Evolutionary conservation across 2,329 filamentous ascomycete genomes (phyloP).

Genomic region (Onygenales sp.): DNA sequence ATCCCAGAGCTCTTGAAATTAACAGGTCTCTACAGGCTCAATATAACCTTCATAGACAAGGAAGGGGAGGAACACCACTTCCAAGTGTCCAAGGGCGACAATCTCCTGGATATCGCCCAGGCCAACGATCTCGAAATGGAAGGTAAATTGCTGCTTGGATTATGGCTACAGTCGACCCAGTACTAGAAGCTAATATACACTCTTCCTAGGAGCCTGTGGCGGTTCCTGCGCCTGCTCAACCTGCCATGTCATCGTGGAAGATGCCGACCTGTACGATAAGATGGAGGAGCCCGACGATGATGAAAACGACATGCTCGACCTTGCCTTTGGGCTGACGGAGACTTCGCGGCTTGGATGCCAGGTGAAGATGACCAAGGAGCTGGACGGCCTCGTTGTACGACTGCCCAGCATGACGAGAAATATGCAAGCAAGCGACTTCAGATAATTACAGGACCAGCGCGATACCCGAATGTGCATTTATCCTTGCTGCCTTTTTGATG

Average conservation of each 20-base stretch:
- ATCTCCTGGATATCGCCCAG: slow-evolving; percentile 90
- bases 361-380: slow-evolving; percentile 79
- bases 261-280: slow-evolving; percentile 64
- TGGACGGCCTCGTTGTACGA: slow-evolving; percentile 77
- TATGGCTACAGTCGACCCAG: no score
- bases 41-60: slow-evolving; percentile 90
- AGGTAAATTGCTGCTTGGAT: slow-evolving; percentile 37
- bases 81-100: slow-evolving; percentile 76
- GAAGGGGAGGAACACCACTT: slow-evolving; percentile 68
- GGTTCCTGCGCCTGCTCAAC: slow-evolving; percentile 90
- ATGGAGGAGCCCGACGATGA: slow-evolving; percentile 71
- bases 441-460: slow-evolving; percentile 22
- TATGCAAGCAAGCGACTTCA: slow-evolving; percentile 87
- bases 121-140: slow-evolving; percentile 97
- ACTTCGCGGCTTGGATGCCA: slow-evolving; percentile 79
- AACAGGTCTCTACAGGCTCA: slow-evolving; percentile 48
- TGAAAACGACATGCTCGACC: slow-evolving; percentile 83
- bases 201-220: slow-evolving; percentile 66
- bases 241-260: slow-evolving; percentile 77
- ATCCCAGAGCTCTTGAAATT: neutral
- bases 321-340: slow-evolving; percentile 83
- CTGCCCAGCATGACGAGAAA: slow-evolving; percentile 93
- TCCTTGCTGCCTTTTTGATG: no score
- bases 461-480: neutral
- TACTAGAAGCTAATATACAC: neutral